Percentiles rank a stretch among this genome's conserved stretches.
Conservation (phyloP, 2,329 filamentous ascomycete genomes). For the Penicillium hordei region DNA sequence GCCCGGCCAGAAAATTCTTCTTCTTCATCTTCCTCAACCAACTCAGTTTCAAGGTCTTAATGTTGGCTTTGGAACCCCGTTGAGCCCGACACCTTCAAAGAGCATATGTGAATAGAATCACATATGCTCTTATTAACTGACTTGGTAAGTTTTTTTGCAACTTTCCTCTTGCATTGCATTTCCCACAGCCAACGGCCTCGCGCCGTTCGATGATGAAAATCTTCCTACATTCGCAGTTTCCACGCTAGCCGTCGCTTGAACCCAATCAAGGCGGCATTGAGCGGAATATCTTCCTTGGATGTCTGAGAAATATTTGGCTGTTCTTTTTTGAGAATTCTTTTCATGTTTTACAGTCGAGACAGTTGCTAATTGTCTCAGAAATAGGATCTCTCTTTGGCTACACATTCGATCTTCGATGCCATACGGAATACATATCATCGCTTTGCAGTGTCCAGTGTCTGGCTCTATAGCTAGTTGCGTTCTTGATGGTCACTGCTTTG, state of each 20-base stretch:
- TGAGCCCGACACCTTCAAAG: background rate
- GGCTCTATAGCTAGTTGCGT: background rate
- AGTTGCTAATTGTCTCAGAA: slow-evolving; percentile 24
- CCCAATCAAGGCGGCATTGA: slow-evolving; percentile 37
- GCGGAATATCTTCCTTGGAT: slow-evolving; percentile 43
- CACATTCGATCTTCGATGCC: background rate
- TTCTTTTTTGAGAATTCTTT: slow-evolving; percentile 17
- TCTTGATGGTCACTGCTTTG: background rate
- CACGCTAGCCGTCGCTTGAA: slow-evolving; percentile 42
- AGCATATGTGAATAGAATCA: background rate
- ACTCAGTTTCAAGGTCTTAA: slow-evolving; percentile 12
- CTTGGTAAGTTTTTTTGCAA: slow-evolving; percentile 27
- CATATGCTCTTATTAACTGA: slow-evolving; percentile 15
- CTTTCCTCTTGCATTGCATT: slow-evolving; percentile 6
- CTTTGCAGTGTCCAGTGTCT: too few relatives aligned
- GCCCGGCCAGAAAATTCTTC: slow-evolving; percentile 29
- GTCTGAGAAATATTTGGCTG: slow-evolving; percentile 34
- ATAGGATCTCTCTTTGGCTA: slow-evolving; percentile 2
- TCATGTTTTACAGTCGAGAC: slow-evolving; percentile 11
- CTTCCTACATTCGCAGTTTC: slow-evolving; percentile 46
- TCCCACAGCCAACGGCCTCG: slow-evolving; percentile 22
- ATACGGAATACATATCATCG: background rate
- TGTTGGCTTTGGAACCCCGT: background rate
- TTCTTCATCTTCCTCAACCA: slow-evolving; percentile 18
- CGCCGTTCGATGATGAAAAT: slow-evolving; percentile 42